Evolutionary conservation across 805 yeast genomes (phyloP).

Genomic region (Wickerhamomyces bisporus): DNA sequence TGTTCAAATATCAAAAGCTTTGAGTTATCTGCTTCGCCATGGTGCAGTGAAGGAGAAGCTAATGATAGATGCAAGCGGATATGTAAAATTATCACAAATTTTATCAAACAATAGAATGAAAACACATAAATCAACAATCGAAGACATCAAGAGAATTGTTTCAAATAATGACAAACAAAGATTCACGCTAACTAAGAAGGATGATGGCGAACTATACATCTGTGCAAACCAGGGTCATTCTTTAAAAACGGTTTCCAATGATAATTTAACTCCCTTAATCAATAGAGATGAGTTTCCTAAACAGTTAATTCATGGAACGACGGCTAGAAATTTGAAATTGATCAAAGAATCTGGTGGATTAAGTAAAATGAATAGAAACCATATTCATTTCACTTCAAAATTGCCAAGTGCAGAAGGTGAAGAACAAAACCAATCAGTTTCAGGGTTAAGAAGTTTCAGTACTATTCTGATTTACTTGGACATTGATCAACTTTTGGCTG

Average conservation of each 20-base stretch:
- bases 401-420: slow-evolving; percentile 25
- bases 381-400: slow-evolving; percentile 78
- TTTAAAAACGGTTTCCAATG: slow-evolving; percentile 38
- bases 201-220: slow-evolving; percentile 32
- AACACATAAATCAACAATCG: slow-evolving; percentile 45
- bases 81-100: slow-evolving; percentile 47
- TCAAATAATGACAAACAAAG: slow-evolving; percentile 64
- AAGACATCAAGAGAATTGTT: slow-evolving; percentile 60
- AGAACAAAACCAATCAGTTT: slow-evolving; percentile 41
- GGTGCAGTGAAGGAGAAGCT: slow-evolving; percentile 70
- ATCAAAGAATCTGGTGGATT: slow-evolving; percentile 56
- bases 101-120: slow-evolving; percentile 55
- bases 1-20: slow-evolving; percentile 59
- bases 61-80: slow-evolving; percentile 63
- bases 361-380: slow-evolving; percentile 68
- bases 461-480: slow-evolving; percentile 62
- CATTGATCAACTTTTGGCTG: slow-evolving; percentile 37
- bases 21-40: slow-evolving; percentile 80
- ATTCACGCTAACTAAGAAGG: slow-evolving; percentile 40
- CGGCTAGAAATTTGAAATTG: slow-evolving; percentile 35
- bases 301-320: slow-evolving; percentile 79
- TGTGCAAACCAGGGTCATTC: slow-evolving; percentile 96
- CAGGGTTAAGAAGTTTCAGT: slow-evolving; percentile 65
- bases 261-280: slow-evolving; percentile 35
- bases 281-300: slow-evolving; percentile 39